Conservation (phyloP, 345 rosid species). For the Pistacia atlantica region DNA sequence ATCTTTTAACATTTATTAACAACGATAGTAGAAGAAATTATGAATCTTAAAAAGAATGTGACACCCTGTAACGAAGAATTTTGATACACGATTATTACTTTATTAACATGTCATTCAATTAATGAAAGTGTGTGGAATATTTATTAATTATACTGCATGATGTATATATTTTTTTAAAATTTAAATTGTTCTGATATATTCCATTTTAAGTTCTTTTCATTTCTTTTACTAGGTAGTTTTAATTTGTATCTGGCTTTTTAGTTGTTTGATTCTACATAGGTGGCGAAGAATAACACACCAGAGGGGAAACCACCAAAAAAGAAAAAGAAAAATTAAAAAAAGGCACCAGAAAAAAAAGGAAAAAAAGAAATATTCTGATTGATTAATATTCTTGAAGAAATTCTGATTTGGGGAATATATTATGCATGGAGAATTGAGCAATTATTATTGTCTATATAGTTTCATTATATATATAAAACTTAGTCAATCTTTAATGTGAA, state of each 20-base stretch:
- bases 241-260: slow-evolving; percentile 23
- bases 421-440: slow-evolving; percentile 1
- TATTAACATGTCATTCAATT: too few relatives aligned
- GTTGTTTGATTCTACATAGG: slow-evolving; percentile 29
- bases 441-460: not conserved
- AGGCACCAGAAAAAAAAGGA: not conserved
- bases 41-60: too few relatives aligned
- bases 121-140: too few relatives aligned
- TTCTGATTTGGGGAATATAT: slow-evolving; percentile 43
- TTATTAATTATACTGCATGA: too few relatives aligned
- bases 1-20: too few relatives aligned
- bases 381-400: slow-evolving; percentile 25
- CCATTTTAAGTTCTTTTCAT: not conserved
- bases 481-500: too few relatives aligned
- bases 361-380: slow-evolving; percentile 13
- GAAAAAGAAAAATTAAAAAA: not conserved
- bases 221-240: slow-evolving; percentile 2
- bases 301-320: slow-evolving; percentile 23
- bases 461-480: too few relatives aligned
- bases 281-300: slow-evolving; percentile 35
- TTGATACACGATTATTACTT: too few relatives aligned
- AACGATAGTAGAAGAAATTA: too few relatives aligned
- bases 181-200: not conserved
- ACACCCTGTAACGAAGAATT: too few relatives aligned
- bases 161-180: too few relatives aligned